These are phyloP conservation scores for Arthrocladium fulminans DNA, from an alignment of 2,329 filamentous ascomycete species.

Conservation along the genomic window DNA sequence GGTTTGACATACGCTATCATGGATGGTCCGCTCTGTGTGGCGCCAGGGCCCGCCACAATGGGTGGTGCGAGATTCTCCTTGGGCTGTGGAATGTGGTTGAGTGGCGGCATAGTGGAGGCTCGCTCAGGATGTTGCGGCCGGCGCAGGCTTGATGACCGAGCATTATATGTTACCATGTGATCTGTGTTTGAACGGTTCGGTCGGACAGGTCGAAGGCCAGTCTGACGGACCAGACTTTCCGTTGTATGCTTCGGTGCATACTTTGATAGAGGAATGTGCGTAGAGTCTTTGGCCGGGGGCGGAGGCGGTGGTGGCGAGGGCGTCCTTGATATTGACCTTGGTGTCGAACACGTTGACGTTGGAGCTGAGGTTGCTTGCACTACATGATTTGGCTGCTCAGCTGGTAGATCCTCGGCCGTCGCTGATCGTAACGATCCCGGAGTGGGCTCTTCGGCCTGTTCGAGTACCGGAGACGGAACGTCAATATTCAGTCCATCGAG, in stretches of 20 bases:
- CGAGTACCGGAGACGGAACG: slow-evolving; percentile 17
- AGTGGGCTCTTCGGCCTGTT: slow-evolving; percentile 17
- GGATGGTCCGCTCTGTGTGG: not conserved
- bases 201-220: slow-evolving; percentile 3
- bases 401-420: not conserved
- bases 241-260: slow-evolving; percentile 20
- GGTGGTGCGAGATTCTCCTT: not conserved
- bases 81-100: slow-evolving; percentile 2
- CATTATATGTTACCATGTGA: not conserved
- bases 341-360: not conserved
- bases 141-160: not conserved
- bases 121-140: not conserved
- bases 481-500: slow-evolving; percentile 2
- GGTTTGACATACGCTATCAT: slow-evolving; percentile 9
- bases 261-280: slow-evolving; percentile 21
- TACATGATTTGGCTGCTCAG: not conserved
- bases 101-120: slow-evolving; percentile 14
- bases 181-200: slow-evolving; percentile 3
- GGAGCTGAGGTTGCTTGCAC: not conserved
- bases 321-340: not conserved
- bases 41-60: not conserved
- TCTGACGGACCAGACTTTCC: slow-evolving; percentile 4
- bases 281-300: slow-evolving; percentile 19
- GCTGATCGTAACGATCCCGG: not conserved
- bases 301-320: slow-evolving; percentile 12